Percentiles rank a stretch among this genome's conserved stretches.
These are phyloP conservation scores for Ulvella scutata DNA, from an alignment of 139 green algal genomes.

Conservation along the genomic window DNA sequence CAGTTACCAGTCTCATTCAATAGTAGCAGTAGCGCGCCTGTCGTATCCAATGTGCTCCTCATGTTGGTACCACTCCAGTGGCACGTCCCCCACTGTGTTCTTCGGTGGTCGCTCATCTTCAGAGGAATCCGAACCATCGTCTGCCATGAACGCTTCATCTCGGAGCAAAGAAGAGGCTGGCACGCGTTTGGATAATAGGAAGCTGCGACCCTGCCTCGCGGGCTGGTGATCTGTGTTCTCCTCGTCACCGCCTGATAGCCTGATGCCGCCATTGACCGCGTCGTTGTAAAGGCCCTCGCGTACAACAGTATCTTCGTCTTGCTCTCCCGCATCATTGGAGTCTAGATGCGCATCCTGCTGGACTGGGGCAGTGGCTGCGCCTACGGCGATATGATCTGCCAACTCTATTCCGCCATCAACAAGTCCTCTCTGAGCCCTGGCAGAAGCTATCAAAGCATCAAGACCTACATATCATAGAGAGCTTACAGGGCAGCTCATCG, in stretches of 20 bases:
- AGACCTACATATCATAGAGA: not conserved
- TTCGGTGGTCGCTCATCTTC: conserved; percentile 77
- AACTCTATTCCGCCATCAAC: too few relatives aligned
- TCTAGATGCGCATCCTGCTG: too few relatives aligned
- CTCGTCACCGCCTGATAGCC: not conserved
- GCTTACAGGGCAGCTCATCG: not conserved
- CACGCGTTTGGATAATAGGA: not conserved
- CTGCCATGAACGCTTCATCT: conserved; percentile 7
- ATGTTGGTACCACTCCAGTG: conserved; percentile 85
- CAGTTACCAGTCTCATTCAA: too few relatives aligned
- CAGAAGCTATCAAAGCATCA: not conserved
- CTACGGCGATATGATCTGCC: too few relatives aligned
- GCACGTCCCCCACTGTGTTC: conserved; percentile 84
- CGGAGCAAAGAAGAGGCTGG: not conserved
- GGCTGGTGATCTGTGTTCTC: not conserved
- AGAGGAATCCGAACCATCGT: conserved; percentile 71
- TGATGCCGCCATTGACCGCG: too few relatives aligned
- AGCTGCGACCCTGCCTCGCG: not conserved
- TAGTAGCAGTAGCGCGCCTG: not conserved
- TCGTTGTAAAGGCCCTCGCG: too few relatives aligned
- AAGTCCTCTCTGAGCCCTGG: too few relatives aligned
- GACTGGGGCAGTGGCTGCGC: too few relatives aligned
- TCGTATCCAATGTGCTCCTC: conserved; percentile 93
- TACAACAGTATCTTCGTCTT: too few relatives aligned
- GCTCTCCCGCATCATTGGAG: too few relatives aligned